Conservation (phyloP, 1,284 basidiomycete genomes). For the Ustilago vetiveriae region DNA sequence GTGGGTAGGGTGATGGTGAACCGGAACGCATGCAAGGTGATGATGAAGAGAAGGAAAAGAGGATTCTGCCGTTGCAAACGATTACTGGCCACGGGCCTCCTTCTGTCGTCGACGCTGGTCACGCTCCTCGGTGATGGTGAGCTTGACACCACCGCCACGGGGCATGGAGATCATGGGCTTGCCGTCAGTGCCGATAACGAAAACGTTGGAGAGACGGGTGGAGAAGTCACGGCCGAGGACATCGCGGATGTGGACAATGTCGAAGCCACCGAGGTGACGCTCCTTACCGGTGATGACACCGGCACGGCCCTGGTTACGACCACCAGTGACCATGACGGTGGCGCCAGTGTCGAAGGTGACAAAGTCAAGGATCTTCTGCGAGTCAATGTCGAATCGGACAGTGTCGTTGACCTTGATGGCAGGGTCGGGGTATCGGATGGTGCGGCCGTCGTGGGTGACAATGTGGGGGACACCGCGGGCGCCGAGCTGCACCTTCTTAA, state of each 20-base stretch:
- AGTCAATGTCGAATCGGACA: conserved; percentile 94
- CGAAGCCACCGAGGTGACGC: conserved; percentile 96
- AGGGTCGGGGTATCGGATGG: conserved; percentile 99
- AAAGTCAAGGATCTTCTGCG: conserved; percentile 92
- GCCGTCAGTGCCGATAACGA: conserved; percentile 92
- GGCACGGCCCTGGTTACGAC: conserved; percentile 98
- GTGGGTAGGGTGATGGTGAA: conserved; percentile 8
- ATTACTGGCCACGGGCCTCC: conserved; percentile 55
- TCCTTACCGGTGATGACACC: conserved; percentile 95
- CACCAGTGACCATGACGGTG: conserved; percentile 97
- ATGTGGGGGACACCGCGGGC: conserved; percentile 94
- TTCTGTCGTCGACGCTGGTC: conserved; percentile 66
- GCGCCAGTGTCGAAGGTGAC: conserved; percentile 98
- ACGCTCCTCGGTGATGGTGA: conserved; percentile 71
- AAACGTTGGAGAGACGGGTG: conserved; percentile 90
- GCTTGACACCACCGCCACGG: conserved; percentile 96
- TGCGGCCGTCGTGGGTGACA: conserved; percentile 98
- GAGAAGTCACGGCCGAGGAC: conserved; percentile 82
- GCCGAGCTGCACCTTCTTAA: conserved; percentile 89
- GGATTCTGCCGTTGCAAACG: not conserved
- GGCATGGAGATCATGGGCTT: conserved; percentile 98
- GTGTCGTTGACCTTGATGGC: conserved; percentile 96
- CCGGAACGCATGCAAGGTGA: conserved; percentile 10
- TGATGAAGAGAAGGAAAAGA: not conserved
- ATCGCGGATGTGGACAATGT: conserved; percentile 87